A percentile compares a stretch with the other conserved stretches of the same genome.
phyloP scores from a whole-genome alignment of 1,139 yeast species.

The Pichia sp. region DNA sequence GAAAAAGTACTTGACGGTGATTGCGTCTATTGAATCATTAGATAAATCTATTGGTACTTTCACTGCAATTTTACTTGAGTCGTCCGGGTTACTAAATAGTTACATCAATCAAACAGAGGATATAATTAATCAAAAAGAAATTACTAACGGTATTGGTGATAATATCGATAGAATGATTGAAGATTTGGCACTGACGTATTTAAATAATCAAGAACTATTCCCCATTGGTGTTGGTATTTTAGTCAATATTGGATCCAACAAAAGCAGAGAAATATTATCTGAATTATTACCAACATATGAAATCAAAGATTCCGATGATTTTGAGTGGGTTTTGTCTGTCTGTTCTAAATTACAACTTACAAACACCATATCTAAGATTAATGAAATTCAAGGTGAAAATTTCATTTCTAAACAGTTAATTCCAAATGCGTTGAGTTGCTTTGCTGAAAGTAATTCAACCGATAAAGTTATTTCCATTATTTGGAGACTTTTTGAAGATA shows the following conservation, averaged over 20 bases:
- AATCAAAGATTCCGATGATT: slow-evolving; percentile 61
- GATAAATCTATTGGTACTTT: slow-evolving; percentile 67
- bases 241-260: slow-evolving; percentile 33
- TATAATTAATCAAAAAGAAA: slow-evolving; percentile 9
- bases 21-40: slow-evolving; percentile 54
- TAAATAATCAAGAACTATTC: slow-evolving; percentile 44
- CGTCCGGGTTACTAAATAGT: slow-evolving; percentile 49
- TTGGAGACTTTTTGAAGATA: slow-evolving; percentile 46
- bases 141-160: slow-evolving; percentile 31
- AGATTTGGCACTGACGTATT: slow-evolving; percentile 52
- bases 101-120: slow-evolving; percentile 29
- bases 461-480: slow-evolving; percentile 37
- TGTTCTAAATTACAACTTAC: slow-evolving; percentile 43
- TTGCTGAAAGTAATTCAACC: slow-evolving; percentile 59
- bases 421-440: slow-evolving; percentile 61
- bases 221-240: slow-evolving; percentile 63
- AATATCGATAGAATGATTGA: slow-evolving; percentile 58
- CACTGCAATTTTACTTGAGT: slow-evolving; percentile 56
- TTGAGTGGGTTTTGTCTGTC: slow-evolving; percentile 70
- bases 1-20: slow-evolving; percentile 51
- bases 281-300: slow-evolving; percentile 57
- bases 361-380: slow-evolving; percentile 44
- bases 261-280: slow-evolving; percentile 44
- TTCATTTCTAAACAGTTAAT: slow-evolving; percentile 31
- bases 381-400: slow-evolving; percentile 28